These are phyloP conservation scores for Rosa rugosa DNA, from an alignment of 306 rosid species.

Conservation along the genomic window DNA sequence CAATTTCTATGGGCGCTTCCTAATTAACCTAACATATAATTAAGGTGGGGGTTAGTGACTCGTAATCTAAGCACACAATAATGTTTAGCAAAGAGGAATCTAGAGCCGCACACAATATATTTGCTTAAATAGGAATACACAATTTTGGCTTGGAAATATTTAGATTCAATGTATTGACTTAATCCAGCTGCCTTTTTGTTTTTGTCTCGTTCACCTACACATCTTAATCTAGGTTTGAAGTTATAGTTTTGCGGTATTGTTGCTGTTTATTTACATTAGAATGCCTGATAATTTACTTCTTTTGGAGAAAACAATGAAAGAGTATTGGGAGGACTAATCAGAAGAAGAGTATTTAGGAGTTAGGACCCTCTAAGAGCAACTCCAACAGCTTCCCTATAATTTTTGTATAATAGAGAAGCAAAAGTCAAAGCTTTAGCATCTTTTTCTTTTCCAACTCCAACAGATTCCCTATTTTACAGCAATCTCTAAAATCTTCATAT, in stretches of 20 bases:
- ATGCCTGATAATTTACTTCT: too few relatives aligned
- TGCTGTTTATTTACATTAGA: not conserved
- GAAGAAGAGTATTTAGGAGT: too few relatives aligned
- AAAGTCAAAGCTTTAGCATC: too few relatives aligned
- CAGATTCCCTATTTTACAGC: too few relatives aligned
- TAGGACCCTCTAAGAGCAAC: too few relatives aligned
- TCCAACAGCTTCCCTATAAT: too few relatives aligned
- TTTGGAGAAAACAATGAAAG: too few relatives aligned
- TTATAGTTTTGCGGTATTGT: not conserved
- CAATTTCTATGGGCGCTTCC: not conserved
- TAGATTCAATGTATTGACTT: slow-evolving; percentile 1
- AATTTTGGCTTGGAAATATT: not conserved
- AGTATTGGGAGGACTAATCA: too few relatives aligned
- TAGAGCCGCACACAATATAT: not conserved
- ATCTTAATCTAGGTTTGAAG: not conserved
- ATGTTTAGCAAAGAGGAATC: not conserved
- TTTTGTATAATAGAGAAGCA: too few relatives aligned
- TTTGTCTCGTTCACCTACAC: not conserved
- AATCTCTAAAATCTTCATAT: too few relatives aligned
- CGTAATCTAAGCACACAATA: not conserved
- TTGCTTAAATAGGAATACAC: not conserved
- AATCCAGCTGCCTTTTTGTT: not conserved
- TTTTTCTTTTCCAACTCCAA: too few relatives aligned
- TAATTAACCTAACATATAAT: not conserved
- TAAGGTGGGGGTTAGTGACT: not conserved